A percentile compares a stretch with the other conserved stretches of the same genome.
Evolutionary conservation across 495 filamentous ascomycete species (phyloP).

Genomic region (Penicillium maclennaniae): DNA sequence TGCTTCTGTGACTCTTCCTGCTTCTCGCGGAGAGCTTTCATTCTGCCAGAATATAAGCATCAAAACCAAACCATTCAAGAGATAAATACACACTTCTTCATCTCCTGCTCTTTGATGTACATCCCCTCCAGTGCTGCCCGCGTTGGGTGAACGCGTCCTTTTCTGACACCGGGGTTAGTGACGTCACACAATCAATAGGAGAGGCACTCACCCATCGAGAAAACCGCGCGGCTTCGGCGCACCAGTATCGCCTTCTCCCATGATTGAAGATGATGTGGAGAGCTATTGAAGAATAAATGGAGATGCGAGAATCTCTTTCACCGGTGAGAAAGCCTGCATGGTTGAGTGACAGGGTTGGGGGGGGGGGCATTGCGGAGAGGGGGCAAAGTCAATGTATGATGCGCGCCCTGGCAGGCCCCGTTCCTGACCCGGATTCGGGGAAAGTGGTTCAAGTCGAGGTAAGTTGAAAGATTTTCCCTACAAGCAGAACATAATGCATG

Average conservation of each 20-base stretch:
- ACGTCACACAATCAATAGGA: constrained; percentile 20
- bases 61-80: neutral
- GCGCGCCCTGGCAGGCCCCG: neutral
- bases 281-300: constrained; percentile 47
- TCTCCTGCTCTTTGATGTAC: constrained; percentile 72
- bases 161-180: constrained; percentile 29
- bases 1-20: constrained; percentile 69
- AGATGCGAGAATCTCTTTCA: constrained; percentile 30
- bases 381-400: constrained; percentile 1
- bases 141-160: constrained; percentile 85
- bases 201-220: constrained; percentile 35
- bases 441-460: too few species aligned
- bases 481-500: neutral
- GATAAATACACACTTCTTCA: constrained; percentile 56
- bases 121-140: constrained; percentile 73
- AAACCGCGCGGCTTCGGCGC: constrained; percentile 46
- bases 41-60: constrained; percentile 24
- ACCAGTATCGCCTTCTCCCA: constrained; percentile 61
- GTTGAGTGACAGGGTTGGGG: neutral
- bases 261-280: constrained; percentile 51
- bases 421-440: neutral
- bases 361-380: neutral
- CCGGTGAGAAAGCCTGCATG: constrained; percentile 41
- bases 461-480: too few species aligned
- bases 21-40: constrained; percentile 63